Evolutionary conservation across 2,329 filamentous ascomycete genomes (phyloP).

Genomic region (Cryphonectria japonica): DNA sequence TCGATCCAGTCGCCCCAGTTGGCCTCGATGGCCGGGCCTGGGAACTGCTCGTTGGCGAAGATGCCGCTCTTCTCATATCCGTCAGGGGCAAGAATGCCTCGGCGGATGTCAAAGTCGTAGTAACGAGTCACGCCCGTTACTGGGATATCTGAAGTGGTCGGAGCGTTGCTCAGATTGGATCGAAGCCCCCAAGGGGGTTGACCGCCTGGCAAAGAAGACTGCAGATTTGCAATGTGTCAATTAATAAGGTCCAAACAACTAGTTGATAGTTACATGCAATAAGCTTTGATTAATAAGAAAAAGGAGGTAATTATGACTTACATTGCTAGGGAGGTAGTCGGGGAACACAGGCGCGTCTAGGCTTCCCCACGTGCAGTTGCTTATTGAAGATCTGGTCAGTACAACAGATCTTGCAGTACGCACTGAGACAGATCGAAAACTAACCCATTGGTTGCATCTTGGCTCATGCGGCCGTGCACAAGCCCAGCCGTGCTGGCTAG

Average conservation of each 20-base stretch:
- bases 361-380: conserved; percentile 3
- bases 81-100: conserved; percentile 38
- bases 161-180: not conserved
- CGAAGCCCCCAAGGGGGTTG: not conserved
- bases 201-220: not conserved
- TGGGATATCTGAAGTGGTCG: conserved; percentile 30
- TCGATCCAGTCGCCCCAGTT: conserved; percentile 18
- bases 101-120: conserved; percentile 34
- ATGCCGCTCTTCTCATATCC: conserved; percentile 35
- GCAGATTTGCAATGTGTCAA: not conserved
- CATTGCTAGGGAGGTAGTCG: not conserved
- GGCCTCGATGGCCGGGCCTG: conserved; percentile 46
- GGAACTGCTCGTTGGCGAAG: conserved; percentile 51
- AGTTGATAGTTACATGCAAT: not conserved
- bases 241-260: no score
- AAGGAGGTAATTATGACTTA: not conserved
- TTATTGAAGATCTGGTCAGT: not conserved
- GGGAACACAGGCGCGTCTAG: not conserved
- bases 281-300: not conserved
- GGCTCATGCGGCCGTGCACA: not conserved
- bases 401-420: not conserved
- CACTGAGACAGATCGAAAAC: not conserved
- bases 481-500: not conserved
- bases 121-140: conserved; percentile 43
- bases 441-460: conserved; percentile 4